Evolutionary conservation across 2,329 filamentous ascomycete species (phyloP).

Genomic region (Arthrinium puccinioides): DNA sequence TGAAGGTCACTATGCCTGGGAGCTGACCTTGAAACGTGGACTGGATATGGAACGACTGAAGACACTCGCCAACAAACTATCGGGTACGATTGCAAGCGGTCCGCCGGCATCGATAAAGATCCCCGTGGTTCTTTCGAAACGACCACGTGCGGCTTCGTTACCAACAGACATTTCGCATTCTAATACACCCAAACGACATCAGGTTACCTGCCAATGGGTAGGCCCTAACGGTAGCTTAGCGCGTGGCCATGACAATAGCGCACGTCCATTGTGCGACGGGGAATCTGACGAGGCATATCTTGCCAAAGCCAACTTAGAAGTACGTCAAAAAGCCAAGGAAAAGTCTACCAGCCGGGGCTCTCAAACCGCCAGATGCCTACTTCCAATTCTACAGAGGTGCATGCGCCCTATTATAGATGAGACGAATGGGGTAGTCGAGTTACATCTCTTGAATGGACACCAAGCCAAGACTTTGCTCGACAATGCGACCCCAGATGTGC

Average conservation of each 20-base stretch:
- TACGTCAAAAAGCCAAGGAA: neutral
- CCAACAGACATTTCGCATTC: neutral
- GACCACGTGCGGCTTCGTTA: constrained; percentile 1
- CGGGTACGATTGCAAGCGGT: neutral
- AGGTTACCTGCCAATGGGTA: neutral
- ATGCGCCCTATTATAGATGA: neutral
- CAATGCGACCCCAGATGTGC: constrained; percentile 2
- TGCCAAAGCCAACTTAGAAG: constrained; percentile 1
- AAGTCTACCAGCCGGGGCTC: constrained; percentile 1
- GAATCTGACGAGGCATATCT: constrained; percentile 1
- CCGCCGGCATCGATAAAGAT: neutral
- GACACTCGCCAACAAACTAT: neutral
- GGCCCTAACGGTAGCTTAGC: neutral
- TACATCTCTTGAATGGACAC: constrained; percentile 2
- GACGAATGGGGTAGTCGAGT: neutral
- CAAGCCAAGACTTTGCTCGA: constrained; percentile 3
- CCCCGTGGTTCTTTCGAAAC: neutral
- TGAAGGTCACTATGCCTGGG: constrained; percentile 15
- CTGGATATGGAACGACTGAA: constrained; percentile 1
- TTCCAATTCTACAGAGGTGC: constrained; percentile 2
- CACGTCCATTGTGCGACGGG: constrained; percentile 1
- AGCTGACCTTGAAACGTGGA: constrained; percentile 9
- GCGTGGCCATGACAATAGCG: neutral
- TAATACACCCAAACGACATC: neutral
- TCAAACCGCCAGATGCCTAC: constrained; percentile 2